Conservation (phyloP, 495 filamentous ascomycete species). For the Xylaria nigripes region DNA sequence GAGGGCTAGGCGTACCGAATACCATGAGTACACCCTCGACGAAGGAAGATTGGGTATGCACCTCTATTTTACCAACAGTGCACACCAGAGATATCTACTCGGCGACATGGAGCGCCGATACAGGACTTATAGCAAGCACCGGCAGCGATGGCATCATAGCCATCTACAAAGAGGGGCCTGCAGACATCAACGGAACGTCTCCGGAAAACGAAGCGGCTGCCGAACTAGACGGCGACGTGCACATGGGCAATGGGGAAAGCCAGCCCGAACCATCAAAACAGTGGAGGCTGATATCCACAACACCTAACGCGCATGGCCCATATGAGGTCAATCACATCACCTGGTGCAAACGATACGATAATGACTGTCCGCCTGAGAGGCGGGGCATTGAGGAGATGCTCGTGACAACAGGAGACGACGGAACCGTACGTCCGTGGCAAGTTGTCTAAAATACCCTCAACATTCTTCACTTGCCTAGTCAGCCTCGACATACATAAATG, state of each 20-base stretch:
- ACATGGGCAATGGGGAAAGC: slow-evolving; percentile 28
- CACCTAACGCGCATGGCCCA: slow-evolving; percentile 70
- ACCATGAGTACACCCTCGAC: slow-evolving; percentile 68
- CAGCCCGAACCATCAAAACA: slow-evolving; percentile 31
- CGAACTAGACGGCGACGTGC: slow-evolving; percentile 31
- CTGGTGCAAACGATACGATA: slow-evolving; percentile 62
- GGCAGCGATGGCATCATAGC: slow-evolving; percentile 81
- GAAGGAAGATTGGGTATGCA: slow-evolving; percentile 75
- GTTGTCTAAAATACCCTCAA: slow-evolving; percentile 9
- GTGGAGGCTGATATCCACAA: slow-evolving; percentile 60
- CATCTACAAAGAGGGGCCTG: slow-evolving; percentile 58
- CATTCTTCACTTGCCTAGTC: background rate
- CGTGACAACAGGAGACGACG: slow-evolving; percentile 75
- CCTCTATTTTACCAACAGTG: slow-evolving; percentile 57
- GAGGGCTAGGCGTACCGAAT: slow-evolving; percentile 53
- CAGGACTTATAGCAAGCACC: slow-evolving; percentile 68
- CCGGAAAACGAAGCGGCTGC: slow-evolving; percentile 25
- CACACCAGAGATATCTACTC: slow-evolving; percentile 80
- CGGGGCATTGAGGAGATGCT: slow-evolving; percentile 60
- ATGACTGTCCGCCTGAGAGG: slow-evolving; percentile 33
- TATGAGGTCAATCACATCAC: slow-evolving; percentile 88
- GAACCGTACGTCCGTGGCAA: slow-evolving; percentile 63
- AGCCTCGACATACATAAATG: background rate
- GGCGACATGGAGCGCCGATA: slow-evolving; percentile 65
- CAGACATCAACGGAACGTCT: background rate